phyloP scores from a whole-genome alignment of 139 green algal species.

The Chlorella sp. region DNA sequence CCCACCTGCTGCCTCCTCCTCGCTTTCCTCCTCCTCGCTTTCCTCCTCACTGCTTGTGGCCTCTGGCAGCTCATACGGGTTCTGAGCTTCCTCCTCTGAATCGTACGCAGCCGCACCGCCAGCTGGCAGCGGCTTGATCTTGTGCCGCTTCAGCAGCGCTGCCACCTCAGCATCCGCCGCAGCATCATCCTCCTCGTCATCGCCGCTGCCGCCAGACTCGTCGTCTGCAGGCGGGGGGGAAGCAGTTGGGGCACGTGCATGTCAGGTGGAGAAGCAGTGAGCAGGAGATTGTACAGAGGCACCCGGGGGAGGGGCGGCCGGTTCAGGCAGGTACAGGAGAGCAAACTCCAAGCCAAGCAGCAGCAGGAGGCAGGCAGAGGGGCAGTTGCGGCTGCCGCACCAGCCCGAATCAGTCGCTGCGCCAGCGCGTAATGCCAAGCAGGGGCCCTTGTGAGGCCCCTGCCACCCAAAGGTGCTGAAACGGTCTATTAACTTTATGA shows the following conservation, averaged over 20 bases:
- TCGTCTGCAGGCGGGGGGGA: not conserved
- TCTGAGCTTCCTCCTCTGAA: slow-evolving; percentile 27
- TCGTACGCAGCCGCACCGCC: not conserved
- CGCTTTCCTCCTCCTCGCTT: not conserved
- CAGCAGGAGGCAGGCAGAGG: not conserved
- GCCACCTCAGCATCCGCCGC: slow-evolving; percentile 25
- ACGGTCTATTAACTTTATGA: not conserved
- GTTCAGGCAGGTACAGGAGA: not conserved
- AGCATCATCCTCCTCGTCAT: not conserved
- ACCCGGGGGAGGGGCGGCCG: not conserved
- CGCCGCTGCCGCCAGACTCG: slow-evolving; percentile 2
- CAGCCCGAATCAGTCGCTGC: too few species aligned
- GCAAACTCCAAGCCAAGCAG: not conserved
- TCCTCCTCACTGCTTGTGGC: slow-evolving; percentile 20
- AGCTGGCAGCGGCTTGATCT: slow-evolving; percentile 1
- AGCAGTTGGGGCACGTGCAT: not conserved
- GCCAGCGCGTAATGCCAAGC: too few species aligned
- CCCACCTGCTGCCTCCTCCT: not conserved
- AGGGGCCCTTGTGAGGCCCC: too few species aligned
- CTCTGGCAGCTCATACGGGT: slow-evolving; percentile 51
- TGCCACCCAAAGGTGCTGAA: too few species aligned
- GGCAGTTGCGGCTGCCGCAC: too few species aligned
- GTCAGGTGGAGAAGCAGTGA: not conserved
- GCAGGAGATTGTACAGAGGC: too few species aligned
- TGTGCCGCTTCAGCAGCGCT: not conserved